A percentile compares a stretch with the other conserved stretches of the same genome.
phyloP scores from a whole-genome alignment of 441 rosid species.

The Arabidopsis hybrid region DNA sequence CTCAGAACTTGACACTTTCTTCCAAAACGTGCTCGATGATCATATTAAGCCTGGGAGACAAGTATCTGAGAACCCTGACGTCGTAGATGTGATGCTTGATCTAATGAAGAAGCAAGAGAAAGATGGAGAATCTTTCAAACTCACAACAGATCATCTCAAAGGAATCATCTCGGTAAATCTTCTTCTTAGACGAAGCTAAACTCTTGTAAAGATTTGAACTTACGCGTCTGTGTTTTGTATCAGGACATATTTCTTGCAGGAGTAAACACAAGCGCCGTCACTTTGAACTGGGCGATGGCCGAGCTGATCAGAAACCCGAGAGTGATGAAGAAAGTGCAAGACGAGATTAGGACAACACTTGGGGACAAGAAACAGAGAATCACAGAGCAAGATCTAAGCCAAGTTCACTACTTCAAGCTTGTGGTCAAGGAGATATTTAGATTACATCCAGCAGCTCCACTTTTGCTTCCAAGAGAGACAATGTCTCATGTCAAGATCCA shows the following conservation, averaged over 20 bases:
- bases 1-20: conserved; percentile 48
- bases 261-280: conserved; percentile 56
- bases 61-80: conserved; percentile 45
- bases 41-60: conserved; percentile 53
- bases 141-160: conserved; percentile 50
- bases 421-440: conserved; percentile 60
- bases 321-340: conserved; percentile 52
- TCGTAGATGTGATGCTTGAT: conserved; percentile 60
- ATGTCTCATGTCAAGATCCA: conserved; percentile 44
- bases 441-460: conserved; percentile 60
- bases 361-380: conserved; percentile 53
- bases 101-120: conserved; percentile 48
- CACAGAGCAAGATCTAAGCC: conserved; percentile 49
- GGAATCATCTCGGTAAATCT: conserved; percentile 59
- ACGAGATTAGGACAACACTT: conserved; percentile 49
- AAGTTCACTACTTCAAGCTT: conserved; percentile 50
- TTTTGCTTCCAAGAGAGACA: conserved; percentile 54
- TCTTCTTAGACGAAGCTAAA: background rate
- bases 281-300: conserved; percentile 57
- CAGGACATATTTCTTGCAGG: conserved; percentile 64
- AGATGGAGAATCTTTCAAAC: conserved; percentile 35
- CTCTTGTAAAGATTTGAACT: background rate
- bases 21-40: conserved; percentile 52
- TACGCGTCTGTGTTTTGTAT: background rate
- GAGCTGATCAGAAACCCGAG: conserved; percentile 52